These are phyloP conservation scores for Alternaria triticimaculans DNA, from an alignment of 2,329 filamentous ascomycete species.

Conservation along the genomic window DNA sequence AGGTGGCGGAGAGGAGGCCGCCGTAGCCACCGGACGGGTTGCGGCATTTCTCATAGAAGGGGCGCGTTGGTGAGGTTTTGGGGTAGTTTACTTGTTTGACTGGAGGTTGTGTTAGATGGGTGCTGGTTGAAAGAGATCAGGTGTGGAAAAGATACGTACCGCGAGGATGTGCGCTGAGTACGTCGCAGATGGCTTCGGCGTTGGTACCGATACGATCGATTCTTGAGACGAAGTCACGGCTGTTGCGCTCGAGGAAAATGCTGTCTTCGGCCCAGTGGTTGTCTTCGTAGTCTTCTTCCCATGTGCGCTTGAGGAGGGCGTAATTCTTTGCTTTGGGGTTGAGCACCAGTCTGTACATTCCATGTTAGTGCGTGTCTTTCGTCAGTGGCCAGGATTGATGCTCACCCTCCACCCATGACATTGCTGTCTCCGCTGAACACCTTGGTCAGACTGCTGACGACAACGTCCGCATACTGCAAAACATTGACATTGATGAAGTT, in stretches of 20 bases:
- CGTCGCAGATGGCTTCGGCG: constrained; percentile 79
- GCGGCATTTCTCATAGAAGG: constrained; percentile 79
- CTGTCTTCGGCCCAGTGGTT: constrained; percentile 94
- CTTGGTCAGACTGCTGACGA: constrained; percentile 95
- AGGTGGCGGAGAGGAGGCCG: constrained; percentile 84
- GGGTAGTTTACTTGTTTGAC: constrained; percentile 89
- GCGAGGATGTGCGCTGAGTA: constrained; percentile 66
- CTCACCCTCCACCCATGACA: constrained; percentile 86
- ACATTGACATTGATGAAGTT: constrained; percentile 97
- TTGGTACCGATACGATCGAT: constrained; percentile 86
- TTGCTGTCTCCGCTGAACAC: constrained; percentile 98
- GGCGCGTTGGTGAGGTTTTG: constrained; percentile 72
- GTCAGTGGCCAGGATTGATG: not conserved
- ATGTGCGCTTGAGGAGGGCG: constrained; percentile 67
- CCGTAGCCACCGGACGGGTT: constrained; percentile 83
- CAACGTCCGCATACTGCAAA: constrained; percentile 84
- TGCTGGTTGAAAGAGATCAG: not conserved
- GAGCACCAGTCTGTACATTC: constrained; percentile 58
- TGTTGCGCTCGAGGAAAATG: constrained; percentile 95
- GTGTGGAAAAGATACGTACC: constrained; percentile 40
- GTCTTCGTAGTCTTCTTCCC: constrained; percentile 76
- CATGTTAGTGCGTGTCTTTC: constrained; percentile 13
- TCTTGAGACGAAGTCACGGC: constrained; percentile 83
- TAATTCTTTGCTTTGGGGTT: constrained; percentile 77
- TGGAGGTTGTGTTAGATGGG: constrained; percentile 25